Conservation (phyloP, 768 basidiomycete genomes). For the Lyophyllum shimeji region DNA sequence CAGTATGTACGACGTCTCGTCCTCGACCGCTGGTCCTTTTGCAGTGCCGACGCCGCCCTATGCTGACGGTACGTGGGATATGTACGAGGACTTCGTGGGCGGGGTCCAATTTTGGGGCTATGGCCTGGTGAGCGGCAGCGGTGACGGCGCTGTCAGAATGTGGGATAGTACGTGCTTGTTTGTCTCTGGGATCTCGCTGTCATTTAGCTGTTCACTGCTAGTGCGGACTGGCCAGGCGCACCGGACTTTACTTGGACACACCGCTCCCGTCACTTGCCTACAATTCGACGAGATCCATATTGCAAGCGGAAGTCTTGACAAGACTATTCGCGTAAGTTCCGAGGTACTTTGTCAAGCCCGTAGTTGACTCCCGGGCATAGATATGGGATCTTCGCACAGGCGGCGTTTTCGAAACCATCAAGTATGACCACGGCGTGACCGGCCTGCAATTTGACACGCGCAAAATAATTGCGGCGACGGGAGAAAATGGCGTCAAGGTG, state of each 20-base stretch:
- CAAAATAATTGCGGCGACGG: conserved; percentile 89
- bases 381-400: conserved; percentile 98
- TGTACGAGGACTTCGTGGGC: conserved; percentile 97
- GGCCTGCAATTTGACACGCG: conserved; percentile 92
- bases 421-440: conserved; percentile 89
- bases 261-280: conserved; percentile 88
- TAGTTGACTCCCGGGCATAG: conserved; percentile 36
- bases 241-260: conserved; percentile 90
- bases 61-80: conserved; percentile 89
- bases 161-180: conserved; percentile 86
- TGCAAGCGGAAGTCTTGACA: conserved; percentile 91
- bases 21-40: conserved; percentile 63
- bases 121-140: conserved; percentile 94
- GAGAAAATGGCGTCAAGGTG: conserved; percentile 93
- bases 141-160: conserved; percentile 97
- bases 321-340: conserved; percentile 75
- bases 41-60: conserved; percentile 84
- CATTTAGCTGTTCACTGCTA: conserved; percentile 24
- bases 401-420: conserved; percentile 81
- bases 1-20: conserved; percentile 50
- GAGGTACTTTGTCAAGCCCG: conserved; percentile 5
- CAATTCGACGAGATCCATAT: conserved; percentile 97
- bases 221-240: conserved; percentile 99
- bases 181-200: neutral
- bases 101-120: conserved; percentile 99